Base-by-base conservation (phyloP, 306 rosid species). In the Coriaria nepalensis region DNA sequence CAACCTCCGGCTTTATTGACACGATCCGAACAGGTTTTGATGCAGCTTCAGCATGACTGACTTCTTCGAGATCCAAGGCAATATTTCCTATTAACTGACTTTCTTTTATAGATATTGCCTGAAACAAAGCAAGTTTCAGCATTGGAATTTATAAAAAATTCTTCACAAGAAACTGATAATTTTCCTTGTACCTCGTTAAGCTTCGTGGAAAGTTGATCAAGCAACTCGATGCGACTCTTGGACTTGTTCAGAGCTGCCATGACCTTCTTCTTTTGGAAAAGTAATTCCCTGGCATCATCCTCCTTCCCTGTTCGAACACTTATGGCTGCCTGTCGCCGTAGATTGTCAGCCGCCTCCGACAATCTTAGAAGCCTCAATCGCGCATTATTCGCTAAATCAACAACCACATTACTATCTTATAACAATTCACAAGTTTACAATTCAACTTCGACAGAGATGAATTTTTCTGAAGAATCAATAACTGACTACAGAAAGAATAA, bases 281-380 rank as follows among this genome's bases (percentile, higher is more conserved):
- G 94, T 8, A 69, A 59, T 29, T 84, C 94, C 70, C 94, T 79
- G 5, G 94, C 92, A 40, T 73, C 81, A 57, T 73, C 59, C 58
- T 90, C 97, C 61, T 75, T 74, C 69, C 95, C 94, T 34, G 58
- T 75, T 35, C 58, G 85, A 53, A 81, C 71, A 46, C 62, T 77
- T 49, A 75, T 44, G 46, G 92, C 82, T 35, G 97, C 97, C 69
- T 85, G 94, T 48, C 72, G 74, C 62, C 67, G 64, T 50, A 90
- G 84, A 60, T 90, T 84, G 72, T 90, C 94, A n/a, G 97, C 97
- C 36, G 95, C 83, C 64, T 84, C 95, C 34, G 97, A 84, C 63
- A 90, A 70, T 10, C 95, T 78, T 56, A 84, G 53, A 38, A 90
- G 81, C 73, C 94, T 85, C 56, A 63, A 43, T 57, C 97, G 81